phyloP scores from a whole-genome alignment of 768 basidiomycete species.

The Hemileccinum rubropunctum region DNA sequence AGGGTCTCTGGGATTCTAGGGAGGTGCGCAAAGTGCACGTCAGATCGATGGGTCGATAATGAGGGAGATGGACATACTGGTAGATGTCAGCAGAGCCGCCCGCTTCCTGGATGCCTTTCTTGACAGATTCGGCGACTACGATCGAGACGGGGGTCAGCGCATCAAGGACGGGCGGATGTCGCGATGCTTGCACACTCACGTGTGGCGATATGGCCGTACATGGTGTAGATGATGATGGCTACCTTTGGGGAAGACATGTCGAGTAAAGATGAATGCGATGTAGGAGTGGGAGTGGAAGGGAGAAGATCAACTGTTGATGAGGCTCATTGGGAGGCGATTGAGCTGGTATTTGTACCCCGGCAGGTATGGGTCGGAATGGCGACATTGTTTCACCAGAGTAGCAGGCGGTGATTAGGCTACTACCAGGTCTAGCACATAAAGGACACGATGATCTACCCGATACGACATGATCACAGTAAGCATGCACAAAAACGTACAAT shows the following conservation, averaged over 20 bases:
- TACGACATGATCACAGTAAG: not conserved
- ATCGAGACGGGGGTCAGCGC: conserved; percentile 3
- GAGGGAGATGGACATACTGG: conserved; percentile 43
- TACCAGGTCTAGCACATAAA: conserved; percentile 9
- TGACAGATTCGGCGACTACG: conserved; percentile 61
- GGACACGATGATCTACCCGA: conserved; percentile 3
- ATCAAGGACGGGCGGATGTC: not conserved
- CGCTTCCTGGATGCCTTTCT: conserved; percentile 43
- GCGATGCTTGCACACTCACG: conserved; percentile 39
- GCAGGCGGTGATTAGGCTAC: not conserved
- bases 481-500: conserved; percentile 9
- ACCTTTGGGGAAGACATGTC: conserved; percentile 49
- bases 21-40: not conserved
- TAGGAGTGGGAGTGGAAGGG: not conserved
- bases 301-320: not conserved
- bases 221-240: conserved; percentile 70
- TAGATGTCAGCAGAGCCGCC: conserved; percentile 53
- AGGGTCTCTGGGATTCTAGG: conserved; percentile 78
- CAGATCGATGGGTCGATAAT: not conserved
- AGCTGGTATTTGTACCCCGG: conserved; percentile 14
- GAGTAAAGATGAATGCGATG: not conserved
- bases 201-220: conserved; percentile 72
- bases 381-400: conserved; percentile 2
- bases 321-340: not conserved
- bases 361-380: not conserved